phyloP scores from a whole-genome alignment of 805 yeast species.

The Metschnikowia colocasiae region DNA sequence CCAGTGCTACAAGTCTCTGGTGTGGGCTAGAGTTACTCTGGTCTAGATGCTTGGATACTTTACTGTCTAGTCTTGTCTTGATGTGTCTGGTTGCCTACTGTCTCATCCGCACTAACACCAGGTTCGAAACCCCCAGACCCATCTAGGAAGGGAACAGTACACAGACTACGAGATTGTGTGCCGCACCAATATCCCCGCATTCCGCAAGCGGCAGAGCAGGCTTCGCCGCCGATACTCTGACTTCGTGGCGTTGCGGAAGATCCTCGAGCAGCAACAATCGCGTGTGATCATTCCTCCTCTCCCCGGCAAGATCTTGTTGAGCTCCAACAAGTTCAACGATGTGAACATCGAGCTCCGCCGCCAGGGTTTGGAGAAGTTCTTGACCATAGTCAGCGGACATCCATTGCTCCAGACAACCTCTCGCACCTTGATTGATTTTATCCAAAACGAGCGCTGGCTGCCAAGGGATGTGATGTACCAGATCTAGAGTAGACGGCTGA shows the following conservation, averaged over 20 bases:
- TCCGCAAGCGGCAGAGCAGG: slow-evolving; percentile 55
- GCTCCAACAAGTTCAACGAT: slow-evolving; percentile 69
- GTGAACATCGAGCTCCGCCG: slow-evolving; percentile 81
- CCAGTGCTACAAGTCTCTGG: too few species aligned
- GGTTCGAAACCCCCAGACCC: slow-evolving; percentile 73
- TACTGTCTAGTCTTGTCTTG: too few species aligned
- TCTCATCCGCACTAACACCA: slow-evolving; percentile 22
- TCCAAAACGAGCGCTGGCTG: slow-evolving; percentile 84
- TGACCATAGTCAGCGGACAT: slow-evolving; percentile 80
- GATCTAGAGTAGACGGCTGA: background rate
- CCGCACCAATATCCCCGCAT: slow-evolving; percentile 87
- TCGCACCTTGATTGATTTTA: slow-evolving; percentile 70
- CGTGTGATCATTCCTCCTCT: slow-evolving; percentile 80
- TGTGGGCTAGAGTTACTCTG: too few species aligned
- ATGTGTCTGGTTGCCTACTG: background rate
- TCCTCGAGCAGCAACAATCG: slow-evolving; percentile 70
- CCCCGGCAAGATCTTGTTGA: slow-evolving; percentile 81
- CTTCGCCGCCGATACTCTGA: slow-evolving; percentile 89
- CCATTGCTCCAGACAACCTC: slow-evolving; percentile 89
- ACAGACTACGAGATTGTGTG: slow-evolving; percentile 92
- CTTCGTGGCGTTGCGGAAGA: slow-evolving; percentile 74
- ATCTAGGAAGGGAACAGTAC: slow-evolving; percentile 61
- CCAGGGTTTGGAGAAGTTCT: slow-evolving; percentile 76
- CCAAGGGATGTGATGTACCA: slow-evolving; percentile 20
- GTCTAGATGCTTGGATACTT: too few species aligned